Conservation (phyloP, 2,329 filamentous ascomycete genomes). For the Hypomyces perniciosus region DNA sequence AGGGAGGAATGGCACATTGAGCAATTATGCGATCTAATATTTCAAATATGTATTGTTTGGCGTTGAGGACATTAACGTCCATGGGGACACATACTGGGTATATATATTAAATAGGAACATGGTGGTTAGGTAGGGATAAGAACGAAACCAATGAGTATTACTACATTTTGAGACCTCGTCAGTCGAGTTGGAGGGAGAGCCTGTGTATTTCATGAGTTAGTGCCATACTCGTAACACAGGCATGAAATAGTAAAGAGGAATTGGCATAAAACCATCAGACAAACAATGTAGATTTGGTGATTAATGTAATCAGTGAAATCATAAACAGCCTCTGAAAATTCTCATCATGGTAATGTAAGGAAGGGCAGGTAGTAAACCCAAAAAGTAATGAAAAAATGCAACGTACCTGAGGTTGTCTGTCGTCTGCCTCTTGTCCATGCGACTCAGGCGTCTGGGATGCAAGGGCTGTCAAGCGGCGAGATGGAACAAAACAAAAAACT, state of each 20-base stretch:
- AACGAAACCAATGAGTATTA: not conserved
- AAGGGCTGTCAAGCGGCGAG: not conserved
- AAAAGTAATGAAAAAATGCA: conserved; percentile 1
- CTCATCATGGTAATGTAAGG: conserved; percentile 32
- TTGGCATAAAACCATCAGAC: not conserved
- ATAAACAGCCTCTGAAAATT: conserved; percentile 44
- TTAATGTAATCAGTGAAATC: conserved; percentile 33
- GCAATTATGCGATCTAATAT: not conserved
- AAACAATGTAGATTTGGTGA: conserved; percentile 14
- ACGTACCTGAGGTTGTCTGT: conserved; percentile 20
- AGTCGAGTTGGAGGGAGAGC: not conserved
- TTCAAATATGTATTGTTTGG: conserved; percentile 1
- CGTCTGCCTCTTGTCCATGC: not conserved
- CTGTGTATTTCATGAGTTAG: conserved; percentile 1
- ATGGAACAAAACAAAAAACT: conserved; percentile 28
- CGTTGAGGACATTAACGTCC: not conserved
- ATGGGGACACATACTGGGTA: not conserved
- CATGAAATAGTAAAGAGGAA: not conserved
- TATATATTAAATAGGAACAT: not conserved
- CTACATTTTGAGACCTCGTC: not conserved
- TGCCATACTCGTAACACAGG: not conserved
- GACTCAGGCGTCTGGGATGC: not conserved
- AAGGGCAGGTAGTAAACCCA: not conserved
- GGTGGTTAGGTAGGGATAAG: not conserved
- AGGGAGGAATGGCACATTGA: not conserved